phyloP scores from a whole-genome alignment of 495 filamentous ascomycete species.

The Pyronema omphalodes region DNA sequence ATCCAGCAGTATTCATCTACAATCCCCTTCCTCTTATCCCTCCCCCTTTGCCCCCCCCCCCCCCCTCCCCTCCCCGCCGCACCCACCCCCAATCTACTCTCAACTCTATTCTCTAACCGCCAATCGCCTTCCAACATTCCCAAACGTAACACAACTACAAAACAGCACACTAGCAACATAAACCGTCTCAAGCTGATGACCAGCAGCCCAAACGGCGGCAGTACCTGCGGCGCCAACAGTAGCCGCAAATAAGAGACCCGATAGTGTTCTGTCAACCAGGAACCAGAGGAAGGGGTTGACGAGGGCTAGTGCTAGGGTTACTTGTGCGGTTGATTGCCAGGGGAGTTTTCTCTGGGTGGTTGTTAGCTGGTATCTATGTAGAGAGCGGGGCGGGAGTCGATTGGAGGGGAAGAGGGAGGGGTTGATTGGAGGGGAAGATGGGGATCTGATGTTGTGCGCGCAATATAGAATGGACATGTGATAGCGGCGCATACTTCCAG shows the following conservation, averaged over 20 bases:
- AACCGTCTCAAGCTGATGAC: slow-evolving; percentile 59
- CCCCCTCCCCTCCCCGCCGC: no score
- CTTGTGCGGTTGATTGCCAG: slow-evolving; percentile 87
- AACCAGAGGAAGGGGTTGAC: slow-evolving; percentile 94
- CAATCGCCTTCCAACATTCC: slow-evolving; percentile 75
- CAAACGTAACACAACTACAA: slow-evolving; percentile 87
- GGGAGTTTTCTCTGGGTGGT: slow-evolving; percentile 52
- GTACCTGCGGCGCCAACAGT: slow-evolving; percentile 57
- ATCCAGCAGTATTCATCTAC: no score
- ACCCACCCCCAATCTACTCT: slow-evolving; percentile 13
- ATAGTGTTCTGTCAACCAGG: slow-evolving; percentile 71
- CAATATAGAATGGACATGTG: no score
- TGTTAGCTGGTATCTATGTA: no score
- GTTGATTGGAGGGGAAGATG: neutral
- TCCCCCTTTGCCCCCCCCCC: no score
- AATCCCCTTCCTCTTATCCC: no score
- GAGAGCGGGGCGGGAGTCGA: no score
- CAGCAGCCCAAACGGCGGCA: slow-evolving; percentile 47
- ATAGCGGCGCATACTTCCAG: no score
- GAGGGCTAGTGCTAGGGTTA: slow-evolving; percentile 75
- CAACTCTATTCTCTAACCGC: slow-evolving; percentile 31
- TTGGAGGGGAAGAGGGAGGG: neutral
- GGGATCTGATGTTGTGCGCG: no score
- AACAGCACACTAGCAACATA: slow-evolving; percentile 90
- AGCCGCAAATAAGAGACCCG: slow-evolving; percentile 60